phyloP scores from a whole-genome alignment of 23 red algal genomes.

The Chondrus crispus region DNA sequence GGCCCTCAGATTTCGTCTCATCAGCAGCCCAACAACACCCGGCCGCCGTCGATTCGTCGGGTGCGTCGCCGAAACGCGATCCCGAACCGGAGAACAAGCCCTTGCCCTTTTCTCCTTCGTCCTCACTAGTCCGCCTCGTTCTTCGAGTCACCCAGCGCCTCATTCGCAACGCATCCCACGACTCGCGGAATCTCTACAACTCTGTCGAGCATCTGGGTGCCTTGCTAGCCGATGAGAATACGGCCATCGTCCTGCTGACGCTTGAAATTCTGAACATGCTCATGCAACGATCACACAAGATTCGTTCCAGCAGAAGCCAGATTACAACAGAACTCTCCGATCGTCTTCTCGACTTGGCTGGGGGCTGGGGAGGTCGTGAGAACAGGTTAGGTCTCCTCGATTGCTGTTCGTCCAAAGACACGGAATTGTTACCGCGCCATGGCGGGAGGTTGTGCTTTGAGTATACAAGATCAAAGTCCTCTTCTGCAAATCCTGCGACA shows the following conservation, averaged over 20 bases:
- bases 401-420: slow-evolving; percentile 15
- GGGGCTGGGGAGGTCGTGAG: slow-evolving; percentile 68
- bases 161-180: slow-evolving; percentile 60
- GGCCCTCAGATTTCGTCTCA: background rate
- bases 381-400: slow-evolving; percentile 50
- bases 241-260: slow-evolving; percentile 53
- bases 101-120: slow-evolving; percentile 1
- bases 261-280: slow-evolving; percentile 64
- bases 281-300: slow-evolving; percentile 35
- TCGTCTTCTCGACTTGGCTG: slow-evolving; percentile 46
- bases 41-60: too few species aligned
- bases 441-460: slow-evolving; percentile 54
- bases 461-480: background rate
- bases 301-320: slow-evolving; percentile 20
- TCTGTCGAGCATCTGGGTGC: slow-evolving; percentile 65
- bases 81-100: background rate
- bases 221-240: slow-evolving; percentile 43
- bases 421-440: slow-evolving; percentile 21
- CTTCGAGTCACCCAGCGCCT: slow-evolving; percentile 48
- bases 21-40: too few species aligned
- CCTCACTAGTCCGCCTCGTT: slow-evolving; percentile 1
- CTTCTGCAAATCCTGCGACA: background rate
- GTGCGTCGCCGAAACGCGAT: background rate
- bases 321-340: slow-evolving; percentile 31
- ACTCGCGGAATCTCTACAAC: slow-evolving; percentile 67